A percentile compares a stretch with the other conserved stretches of the same genome.
Evolutionary conservation across 1,139 yeast species (phyloP).

Genomic region (Diutina ranongensis): DNA sequence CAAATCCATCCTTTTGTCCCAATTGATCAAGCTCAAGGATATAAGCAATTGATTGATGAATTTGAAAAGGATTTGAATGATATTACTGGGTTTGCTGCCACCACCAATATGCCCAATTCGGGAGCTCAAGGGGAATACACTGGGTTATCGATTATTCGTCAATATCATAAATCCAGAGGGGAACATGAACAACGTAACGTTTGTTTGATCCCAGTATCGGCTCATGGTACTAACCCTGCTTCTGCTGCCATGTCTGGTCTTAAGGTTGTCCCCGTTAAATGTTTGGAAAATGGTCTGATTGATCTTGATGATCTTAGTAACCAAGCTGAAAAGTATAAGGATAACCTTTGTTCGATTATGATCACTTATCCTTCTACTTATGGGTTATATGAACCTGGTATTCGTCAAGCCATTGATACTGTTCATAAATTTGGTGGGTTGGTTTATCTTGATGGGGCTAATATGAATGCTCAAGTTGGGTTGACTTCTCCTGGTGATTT

Average conservation of each 20-base stretch:
- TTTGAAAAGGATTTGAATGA: slow-evolving; percentile 79
- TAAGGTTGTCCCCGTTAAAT: slow-evolving; percentile 86
- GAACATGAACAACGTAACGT: slow-evolving; percentile 61
- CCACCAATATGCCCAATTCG: slow-evolving; percentile 91
- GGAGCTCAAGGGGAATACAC: slow-evolving; percentile 99
- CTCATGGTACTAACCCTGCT: slow-evolving; percentile 98
- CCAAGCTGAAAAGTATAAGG: slow-evolving; percentile 62
- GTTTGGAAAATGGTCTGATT: slow-evolving; percentile 74
- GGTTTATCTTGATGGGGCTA: slow-evolving; percentile 96
- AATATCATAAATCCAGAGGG: slow-evolving; percentile 64
- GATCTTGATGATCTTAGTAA: slow-evolving; percentile 64
- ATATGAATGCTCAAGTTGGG: slow-evolving; percentile 98
- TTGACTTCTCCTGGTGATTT: slow-evolving; percentile 94
- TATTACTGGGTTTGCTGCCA: slow-evolving; percentile 90
- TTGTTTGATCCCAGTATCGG: slow-evolving; percentile 91
- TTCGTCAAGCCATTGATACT: slow-evolving; percentile 69
- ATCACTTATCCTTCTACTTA: slow-evolving; percentile 96
- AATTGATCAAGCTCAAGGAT: slow-evolving; percentile 74
- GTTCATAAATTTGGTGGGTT: slow-evolving; percentile 87
- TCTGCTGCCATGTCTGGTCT: slow-evolving; percentile 96
- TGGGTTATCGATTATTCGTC: slow-evolving; percentile 77
- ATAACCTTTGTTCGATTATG: slow-evolving; percentile 80
- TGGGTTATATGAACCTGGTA: slow-evolving; percentile 91
- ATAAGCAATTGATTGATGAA: slow-evolving; percentile 59
- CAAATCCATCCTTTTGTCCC: slow-evolving; percentile 92